Evolutionary conservation across 106 monocot genomes (phyloP), one percentile per base, ranked within the genome.

Genomic region (Dendrobium officinale): DNA sequence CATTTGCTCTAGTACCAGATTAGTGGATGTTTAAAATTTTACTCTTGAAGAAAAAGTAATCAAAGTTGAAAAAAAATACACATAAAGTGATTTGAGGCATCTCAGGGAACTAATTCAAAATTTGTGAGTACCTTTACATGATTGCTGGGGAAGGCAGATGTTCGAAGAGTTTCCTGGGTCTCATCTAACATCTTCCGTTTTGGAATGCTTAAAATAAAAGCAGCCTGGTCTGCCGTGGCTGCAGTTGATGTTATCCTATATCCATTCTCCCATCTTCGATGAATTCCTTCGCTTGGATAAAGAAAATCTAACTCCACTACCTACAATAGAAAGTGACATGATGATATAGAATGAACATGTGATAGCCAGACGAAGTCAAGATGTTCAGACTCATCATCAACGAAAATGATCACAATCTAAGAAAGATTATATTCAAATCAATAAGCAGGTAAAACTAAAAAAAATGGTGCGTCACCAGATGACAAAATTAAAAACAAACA

Each of bases 241-340:
- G 97, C 97, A 82, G 89, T 88, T 29, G 94, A 84, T 55, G 97
- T 97, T 79, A 97, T 97, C 72, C 97, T 89, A 84, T 92, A 97
- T 42, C 97, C 97, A 84, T 54, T 90, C 82, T 94, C 94, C 97
- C 97, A 94, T 80, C 97, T 79, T 58, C 90, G 82, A 84, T 97
- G 97, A 61, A 97, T 91, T 47, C 97, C 97, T 86, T 97, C 97
- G 78, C 97, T 97, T 79, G 97, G 97, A 45, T 97, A 97, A 77
- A 97, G 89, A 83, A 97, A 97, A 88, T 97, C 97, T 61, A 97
- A 77, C 75, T 97, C 97, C 59, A 94, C 97, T 75, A 94, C 97
- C 97, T 97, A 61, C 68, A 79, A 75, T 61, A 27, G 27, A 84
- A 77, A 70, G 70, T 70, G 16, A 37, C 17, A 6, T 70, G 9